Conservation (phyloP, 2,329 filamentous ascomycete genomes). For the Diaporthe citriasiana region DNA sequence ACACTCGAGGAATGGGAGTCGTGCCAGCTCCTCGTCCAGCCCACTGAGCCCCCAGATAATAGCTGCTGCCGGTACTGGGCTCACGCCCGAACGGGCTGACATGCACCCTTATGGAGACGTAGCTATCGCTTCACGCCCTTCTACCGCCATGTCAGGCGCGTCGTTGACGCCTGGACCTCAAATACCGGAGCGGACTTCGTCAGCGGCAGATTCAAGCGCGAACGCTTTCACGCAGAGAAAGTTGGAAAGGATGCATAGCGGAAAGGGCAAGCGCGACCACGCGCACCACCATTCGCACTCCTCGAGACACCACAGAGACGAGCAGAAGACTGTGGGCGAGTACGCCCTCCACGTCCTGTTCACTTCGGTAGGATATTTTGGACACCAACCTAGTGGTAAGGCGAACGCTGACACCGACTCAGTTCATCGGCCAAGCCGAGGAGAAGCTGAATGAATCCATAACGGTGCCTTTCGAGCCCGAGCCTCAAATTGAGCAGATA, state of each 20-base stretch:
- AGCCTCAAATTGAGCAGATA: constrained; percentile 88
- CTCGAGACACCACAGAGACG: constrained; percentile 78
- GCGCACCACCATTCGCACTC: constrained; percentile 83
- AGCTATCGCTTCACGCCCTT: constrained; percentile 57
- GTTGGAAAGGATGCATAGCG: constrained; percentile 72
- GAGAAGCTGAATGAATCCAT: constrained; percentile 94
- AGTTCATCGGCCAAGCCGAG: constrained; percentile 97
- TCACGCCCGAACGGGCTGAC: constrained; percentile 66
- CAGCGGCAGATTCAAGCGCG: constrained; percentile 60
- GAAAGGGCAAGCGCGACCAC: constrained; percentile 79
- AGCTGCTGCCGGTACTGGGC: constrained; percentile 73
- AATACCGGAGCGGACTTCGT: constrained; percentile 61
- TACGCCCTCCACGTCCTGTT: constrained; percentile 97
- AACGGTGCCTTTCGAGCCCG: constrained; percentile 81
- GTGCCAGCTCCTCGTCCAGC: constrained; percentile 82
- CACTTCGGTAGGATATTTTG: constrained; percentile 76
- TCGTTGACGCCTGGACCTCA: constrained; percentile 43
- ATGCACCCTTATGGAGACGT: constrained; percentile 61
- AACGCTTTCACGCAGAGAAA: constrained; percentile 65
- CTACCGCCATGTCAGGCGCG: constrained; percentile 64
- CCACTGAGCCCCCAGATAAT: constrained; percentile 92
- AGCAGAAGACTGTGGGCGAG: constrained; percentile 95
- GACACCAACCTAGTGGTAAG: not conserved
- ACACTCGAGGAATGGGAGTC: constrained; percentile 91
- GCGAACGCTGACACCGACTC: constrained; percentile 50